These are phyloP conservation scores for Amanita polypyramis DNA, from an alignment of 768 basidiomycete species.

Conservation along the genomic window DNA sequence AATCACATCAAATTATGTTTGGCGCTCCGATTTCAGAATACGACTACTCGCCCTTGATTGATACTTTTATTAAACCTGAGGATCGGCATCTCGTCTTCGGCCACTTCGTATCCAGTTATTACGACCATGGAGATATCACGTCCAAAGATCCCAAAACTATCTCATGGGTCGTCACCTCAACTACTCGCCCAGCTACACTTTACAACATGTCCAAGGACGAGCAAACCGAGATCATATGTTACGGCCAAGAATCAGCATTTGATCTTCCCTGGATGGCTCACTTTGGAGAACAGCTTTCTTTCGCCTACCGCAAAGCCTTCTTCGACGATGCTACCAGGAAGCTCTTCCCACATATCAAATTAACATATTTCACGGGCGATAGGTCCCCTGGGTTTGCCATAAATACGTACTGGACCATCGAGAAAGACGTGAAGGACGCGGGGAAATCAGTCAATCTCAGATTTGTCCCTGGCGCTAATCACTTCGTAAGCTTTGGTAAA, in stretches of 20 bases:
- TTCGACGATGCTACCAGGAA: not conserved
- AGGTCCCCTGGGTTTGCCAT: not conserved
- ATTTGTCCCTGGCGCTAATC: not conserved
- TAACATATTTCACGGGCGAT: not conserved
- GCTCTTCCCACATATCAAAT: not conserved
- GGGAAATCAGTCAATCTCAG: not conserved
- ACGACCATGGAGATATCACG: not conserved
- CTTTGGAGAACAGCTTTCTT: not conserved
- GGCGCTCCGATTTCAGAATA: not conserved
- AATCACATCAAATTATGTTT: not conserved
- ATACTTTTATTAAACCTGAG: not conserved
- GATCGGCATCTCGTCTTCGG: not conserved
- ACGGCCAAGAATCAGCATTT: not conserved
- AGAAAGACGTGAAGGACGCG: not conserved
- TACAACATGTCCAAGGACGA: slow-evolving; percentile 1
- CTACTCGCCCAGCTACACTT: not conserved
- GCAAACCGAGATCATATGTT: not conserved
- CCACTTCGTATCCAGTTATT: not conserved
- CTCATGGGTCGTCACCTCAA: not conserved
- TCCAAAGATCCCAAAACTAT: not conserved
- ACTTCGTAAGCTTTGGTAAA: not conserved
- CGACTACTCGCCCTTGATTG: not conserved
- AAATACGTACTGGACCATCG: not conserved
- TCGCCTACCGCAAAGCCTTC: not conserved
- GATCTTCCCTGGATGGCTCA: not conserved